phyloP scores from a whole-genome alignment of 2,329 filamentous ascomycete genomes.

The Drechslera avenae region DNA sequence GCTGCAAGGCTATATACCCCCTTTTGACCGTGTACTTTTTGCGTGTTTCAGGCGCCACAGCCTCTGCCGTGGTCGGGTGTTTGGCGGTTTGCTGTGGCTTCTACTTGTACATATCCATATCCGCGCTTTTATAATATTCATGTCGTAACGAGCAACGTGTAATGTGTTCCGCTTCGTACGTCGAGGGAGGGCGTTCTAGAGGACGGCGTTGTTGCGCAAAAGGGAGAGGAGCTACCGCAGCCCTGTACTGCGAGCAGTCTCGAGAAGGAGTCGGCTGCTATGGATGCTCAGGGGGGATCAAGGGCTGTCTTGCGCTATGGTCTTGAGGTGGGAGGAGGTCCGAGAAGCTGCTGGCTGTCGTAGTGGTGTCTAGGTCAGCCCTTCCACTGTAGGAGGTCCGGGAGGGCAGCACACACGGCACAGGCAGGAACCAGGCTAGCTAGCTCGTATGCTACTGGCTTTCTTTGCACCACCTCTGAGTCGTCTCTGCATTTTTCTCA shows the following conservation, averaged over 20 bases:
- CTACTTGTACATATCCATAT: constrained; percentile 26
- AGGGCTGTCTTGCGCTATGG: background rate
- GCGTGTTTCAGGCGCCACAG: constrained; percentile 10
- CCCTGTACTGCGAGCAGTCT: background rate
- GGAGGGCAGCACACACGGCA: constrained; percentile 1
- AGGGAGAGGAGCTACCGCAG: background rate
- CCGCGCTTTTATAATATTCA: constrained; percentile 21
- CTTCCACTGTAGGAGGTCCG: background rate
- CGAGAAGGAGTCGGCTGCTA: background rate
- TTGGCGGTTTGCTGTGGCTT: constrained; percentile 6
- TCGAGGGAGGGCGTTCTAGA: background rate
- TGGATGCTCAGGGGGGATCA: background rate
- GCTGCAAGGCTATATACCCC: constrained; percentile 43
- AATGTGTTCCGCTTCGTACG: constrained; percentile 10
- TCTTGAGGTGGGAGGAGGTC: background rate
- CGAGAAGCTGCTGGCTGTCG: background rate
- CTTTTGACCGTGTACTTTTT: constrained; percentile 22
- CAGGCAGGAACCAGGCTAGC: constrained; percentile 19
- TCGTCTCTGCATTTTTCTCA: constrained; percentile 1
- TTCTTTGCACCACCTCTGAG: constrained; percentile 13
- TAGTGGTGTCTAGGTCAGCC: constrained; percentile 2
- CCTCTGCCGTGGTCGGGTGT: constrained; percentile 1
- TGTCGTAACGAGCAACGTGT: constrained; percentile 27
- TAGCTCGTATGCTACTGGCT: constrained; percentile 17
- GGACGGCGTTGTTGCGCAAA: background rate